A percentile compares a stretch with the other conserved stretches of the same genome.
Evolutionary conservation across 768 basidiomycete genomes (phyloP).

Genomic region (Suillus hirtellus): DNA sequence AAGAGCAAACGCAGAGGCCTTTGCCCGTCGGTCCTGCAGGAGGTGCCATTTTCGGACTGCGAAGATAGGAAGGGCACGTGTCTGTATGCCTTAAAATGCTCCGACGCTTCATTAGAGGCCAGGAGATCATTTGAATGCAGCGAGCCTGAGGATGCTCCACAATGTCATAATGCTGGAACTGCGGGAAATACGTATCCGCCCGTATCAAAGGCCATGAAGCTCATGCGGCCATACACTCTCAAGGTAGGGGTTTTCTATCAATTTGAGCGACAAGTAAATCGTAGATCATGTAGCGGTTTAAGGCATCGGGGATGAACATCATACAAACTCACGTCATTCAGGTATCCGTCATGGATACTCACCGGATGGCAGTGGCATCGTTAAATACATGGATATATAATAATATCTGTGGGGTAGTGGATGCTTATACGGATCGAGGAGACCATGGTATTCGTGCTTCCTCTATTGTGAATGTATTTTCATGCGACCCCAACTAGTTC

Average conservation of each 20-base stretch:
- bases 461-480: background rate
- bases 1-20: too few relatives aligned
- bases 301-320: constrained; percentile 57
- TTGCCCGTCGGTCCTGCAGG: constrained; percentile 13
- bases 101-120: background rate
- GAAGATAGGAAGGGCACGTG: constrained; percentile 3
- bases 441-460: background rate
- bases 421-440: background rate
- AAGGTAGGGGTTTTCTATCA: background rate
- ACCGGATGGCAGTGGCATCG: background rate
- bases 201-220: background rate
- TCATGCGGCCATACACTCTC: too few relatives aligned
- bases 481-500: constrained; percentile 1
- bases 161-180: background rate
- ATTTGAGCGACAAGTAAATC: background rate
- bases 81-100: background rate
- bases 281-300: background rate
- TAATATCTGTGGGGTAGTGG: background rate
- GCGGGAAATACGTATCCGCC: background rate
- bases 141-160: background rate
- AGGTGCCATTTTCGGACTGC: constrained; percentile 29
- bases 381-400: background rate
- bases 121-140: background rate
- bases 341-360: background rate
- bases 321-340: background rate